Percentiles rank a stretch among this genome's conserved stretches.
These are phyloP conservation scores for Aquilaria yunnanensis DNA, from an alignment of 345 rosid species.

Conservation along the genomic window DNA sequence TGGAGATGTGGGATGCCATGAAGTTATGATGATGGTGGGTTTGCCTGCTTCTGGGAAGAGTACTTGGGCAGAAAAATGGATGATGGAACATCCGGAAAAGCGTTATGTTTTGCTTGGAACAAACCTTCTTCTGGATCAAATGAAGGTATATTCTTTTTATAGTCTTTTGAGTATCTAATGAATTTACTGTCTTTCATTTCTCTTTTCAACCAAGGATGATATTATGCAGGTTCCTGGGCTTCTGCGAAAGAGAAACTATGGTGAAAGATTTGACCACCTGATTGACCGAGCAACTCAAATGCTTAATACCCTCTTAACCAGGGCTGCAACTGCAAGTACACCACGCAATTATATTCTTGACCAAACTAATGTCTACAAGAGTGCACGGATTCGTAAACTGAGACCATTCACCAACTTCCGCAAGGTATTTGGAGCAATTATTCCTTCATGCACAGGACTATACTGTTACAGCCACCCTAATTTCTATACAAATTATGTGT, in stretches of 20 bases:
- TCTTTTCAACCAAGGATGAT: background rate
- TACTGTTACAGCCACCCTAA: no score
- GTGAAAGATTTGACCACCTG: conserved; percentile 20
- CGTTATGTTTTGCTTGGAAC: conserved; percentile 29
- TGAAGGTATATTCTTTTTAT: conserved; percentile 21
- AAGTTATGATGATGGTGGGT: conserved; percentile 35
- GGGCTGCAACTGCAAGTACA: conserved; percentile 28
- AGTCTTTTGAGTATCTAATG: background rate
- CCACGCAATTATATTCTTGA: conserved; percentile 27
- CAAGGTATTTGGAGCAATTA: conserved; percentile 17
- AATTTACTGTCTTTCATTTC: background rate
- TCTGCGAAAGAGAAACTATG: conserved; percentile 17
- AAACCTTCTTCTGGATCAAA: conserved; percentile 31
- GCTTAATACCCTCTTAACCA: conserved; percentile 19
- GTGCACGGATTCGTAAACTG: conserved; percentile 29
- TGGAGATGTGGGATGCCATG: conserved; percentile 11
- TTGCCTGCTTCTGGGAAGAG: conserved; percentile 36
- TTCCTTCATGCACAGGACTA: background rate
- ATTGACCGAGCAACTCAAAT: conserved; percentile 22
- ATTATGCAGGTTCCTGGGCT: conserved; percentile 26
- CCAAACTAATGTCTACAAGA: conserved; percentile 32
- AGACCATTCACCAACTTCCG: conserved; percentile 19
- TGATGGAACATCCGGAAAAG: conserved; percentile 30
- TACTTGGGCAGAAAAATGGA: conserved; percentile 35
- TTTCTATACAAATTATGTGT: no score